phyloP scores from a whole-genome alignment of 441 rosid species.

The Populus trichocarpa region DNA sequence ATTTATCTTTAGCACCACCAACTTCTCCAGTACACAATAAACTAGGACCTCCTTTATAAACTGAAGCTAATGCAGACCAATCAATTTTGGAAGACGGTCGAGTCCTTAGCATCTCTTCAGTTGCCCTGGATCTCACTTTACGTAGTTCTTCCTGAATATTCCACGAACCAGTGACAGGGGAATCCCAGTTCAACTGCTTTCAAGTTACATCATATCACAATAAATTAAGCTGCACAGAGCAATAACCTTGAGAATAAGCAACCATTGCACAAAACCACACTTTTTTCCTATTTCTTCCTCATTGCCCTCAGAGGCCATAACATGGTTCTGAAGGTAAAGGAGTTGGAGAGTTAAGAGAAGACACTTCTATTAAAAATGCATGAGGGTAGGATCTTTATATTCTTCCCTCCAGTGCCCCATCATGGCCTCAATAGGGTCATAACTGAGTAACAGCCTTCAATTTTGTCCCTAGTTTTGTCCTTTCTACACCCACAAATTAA shows the following conservation, averaged over 20 bases:
- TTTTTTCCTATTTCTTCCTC: background rate
- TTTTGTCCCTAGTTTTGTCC: background rate
- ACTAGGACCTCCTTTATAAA: slow-evolving; percentile 28
- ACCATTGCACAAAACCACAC: background rate
- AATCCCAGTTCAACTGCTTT: slow-evolving; percentile 56
- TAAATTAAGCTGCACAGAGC: slow-evolving; percentile 9
- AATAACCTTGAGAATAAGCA: slow-evolving; percentile 1
- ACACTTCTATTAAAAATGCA: background rate
- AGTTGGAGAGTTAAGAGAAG: background rate
- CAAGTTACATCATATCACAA: slow-evolving; percentile 22
- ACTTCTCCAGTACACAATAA: slow-evolving; percentile 22
- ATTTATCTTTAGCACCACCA: slow-evolving; percentile 27
- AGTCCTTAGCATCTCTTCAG: slow-evolving; percentile 72
- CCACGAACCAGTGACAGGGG: slow-evolving; percentile 60
- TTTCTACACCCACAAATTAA: background rate
- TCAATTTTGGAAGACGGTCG: slow-evolving; percentile 44
- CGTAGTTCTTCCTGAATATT: slow-evolving; percentile 85
- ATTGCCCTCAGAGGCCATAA: background rate
- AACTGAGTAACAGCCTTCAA: background rate
- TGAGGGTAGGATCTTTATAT: background rate
- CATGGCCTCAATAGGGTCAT: background rate
- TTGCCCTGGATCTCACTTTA: slow-evolving; percentile 83
- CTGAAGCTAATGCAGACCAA: slow-evolving; percentile 40
- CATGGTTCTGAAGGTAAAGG: background rate
- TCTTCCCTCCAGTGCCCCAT: background rate